Evolutionary conservation across 441 rosid species (phyloP).

Genomic region (Euphorbia schlechtendalii): DNA sequence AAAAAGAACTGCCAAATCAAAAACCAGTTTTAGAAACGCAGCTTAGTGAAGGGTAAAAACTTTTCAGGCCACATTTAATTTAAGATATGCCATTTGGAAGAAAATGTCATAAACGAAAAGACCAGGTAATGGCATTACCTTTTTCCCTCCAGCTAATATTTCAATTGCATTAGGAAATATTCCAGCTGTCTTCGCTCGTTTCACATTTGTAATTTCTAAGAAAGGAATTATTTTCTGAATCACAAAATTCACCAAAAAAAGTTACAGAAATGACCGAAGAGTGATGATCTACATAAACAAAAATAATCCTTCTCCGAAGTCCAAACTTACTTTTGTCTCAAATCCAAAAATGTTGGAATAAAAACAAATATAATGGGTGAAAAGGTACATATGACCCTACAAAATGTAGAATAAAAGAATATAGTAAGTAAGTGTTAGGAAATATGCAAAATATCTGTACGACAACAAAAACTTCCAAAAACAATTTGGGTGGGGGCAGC

Average conservation of each 20-base stretch:
- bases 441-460: background rate
- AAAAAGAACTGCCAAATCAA: slow-evolving; percentile 67
- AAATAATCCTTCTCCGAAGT: no score
- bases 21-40: slow-evolving; percentile 21
- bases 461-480: background rate
- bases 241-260: slow-evolving; percentile 16
- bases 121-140: slow-evolving; percentile 41
- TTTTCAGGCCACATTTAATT: slow-evolving; percentile 1
- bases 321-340: slow-evolving; percentile 85
- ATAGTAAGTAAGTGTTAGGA: slow-evolving; percentile 13
- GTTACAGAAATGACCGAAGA: slow-evolving; percentile 11
- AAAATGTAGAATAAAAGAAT: slow-evolving; percentile 14
- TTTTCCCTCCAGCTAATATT: slow-evolving; percentile 70
- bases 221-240: slow-evolving; percentile 75
- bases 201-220: slow-evolving; percentile 59
- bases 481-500: no score
- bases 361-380: slow-evolving; percentile 70
- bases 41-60: slow-evolving; percentile 9
- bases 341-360: slow-evolving; percentile 97
- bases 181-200: slow-evolving; percentile 94
- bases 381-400: slow-evolving; percentile 98
- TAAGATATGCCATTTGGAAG: slow-evolving; percentile 5
- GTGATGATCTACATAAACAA: background rate
- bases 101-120: slow-evolving; percentile 12
- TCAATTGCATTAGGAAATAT: slow-evolving; percentile 94